phyloP scores from a whole-genome alignment of 108 stramenopile species.

The Licmophora abbreviata region DNA sequence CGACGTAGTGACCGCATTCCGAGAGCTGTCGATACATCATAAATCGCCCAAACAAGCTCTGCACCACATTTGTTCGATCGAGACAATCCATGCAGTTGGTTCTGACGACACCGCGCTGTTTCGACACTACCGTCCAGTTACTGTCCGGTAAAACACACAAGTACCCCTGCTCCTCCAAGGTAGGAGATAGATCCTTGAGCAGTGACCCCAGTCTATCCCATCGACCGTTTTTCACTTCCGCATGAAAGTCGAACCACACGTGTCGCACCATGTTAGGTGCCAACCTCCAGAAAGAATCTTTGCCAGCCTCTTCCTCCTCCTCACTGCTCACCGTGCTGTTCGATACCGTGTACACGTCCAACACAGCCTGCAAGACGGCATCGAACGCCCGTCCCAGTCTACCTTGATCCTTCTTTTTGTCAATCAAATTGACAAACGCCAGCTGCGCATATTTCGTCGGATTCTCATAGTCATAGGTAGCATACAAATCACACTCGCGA shows the following conservation, averaged over 20 bases:
- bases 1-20: constrained; percentile 13
- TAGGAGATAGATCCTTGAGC: constrained; percentile 55
- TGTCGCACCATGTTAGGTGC: constrained; percentile 32
- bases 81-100: constrained; percentile 99
- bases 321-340: constrained; percentile 8
- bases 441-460: constrained; percentile 26
- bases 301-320: constrained; percentile 8
- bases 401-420: constrained; percentile 91
- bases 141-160: constrained; percentile 27
- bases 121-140: constrained; percentile 29
- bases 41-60: constrained; percentile 82
- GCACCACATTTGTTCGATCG: constrained; percentile 97
- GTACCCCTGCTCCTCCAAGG: constrained; percentile 53
- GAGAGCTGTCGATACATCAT: constrained; percentile 53
- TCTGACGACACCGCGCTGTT: constrained; percentile 84
- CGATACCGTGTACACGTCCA: constrained; percentile 30
- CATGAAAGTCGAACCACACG: constrained; percentile 97
- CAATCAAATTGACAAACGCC: constrained; percentile 83
- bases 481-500: constrained; percentile 37
- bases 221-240: constrained; percentile 83
- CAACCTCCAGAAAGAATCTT: too few relatives aligned
- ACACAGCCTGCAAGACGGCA: constrained; percentile 57
- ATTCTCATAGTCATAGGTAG: neutral
- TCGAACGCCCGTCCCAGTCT: constrained; percentile 75
- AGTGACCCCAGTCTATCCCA: constrained; percentile 80